A percentile compares a stretch with the other conserved stretches of the same genome.
Conservation (phyloP, 23 red algal species). For the Gracilaria domingensis region DNA sequence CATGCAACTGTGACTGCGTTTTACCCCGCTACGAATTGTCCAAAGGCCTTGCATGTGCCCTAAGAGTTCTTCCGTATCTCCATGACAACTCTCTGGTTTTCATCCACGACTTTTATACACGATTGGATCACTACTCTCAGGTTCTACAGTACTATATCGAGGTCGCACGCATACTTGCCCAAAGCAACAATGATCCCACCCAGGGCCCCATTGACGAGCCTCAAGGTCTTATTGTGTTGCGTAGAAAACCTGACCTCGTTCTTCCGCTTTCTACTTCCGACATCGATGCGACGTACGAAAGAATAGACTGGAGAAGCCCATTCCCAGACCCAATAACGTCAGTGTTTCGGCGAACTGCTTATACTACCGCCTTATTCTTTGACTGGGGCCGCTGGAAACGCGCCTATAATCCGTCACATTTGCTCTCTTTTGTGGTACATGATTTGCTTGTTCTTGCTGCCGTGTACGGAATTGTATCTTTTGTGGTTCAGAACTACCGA, state of each 20-base stretch:
- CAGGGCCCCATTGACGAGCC: conserved; percentile 73
- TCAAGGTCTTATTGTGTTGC: conserved; percentile 74
- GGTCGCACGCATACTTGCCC: conserved; percentile 62
- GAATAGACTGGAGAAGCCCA: conserved; percentile 27
- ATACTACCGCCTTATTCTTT: not conserved
- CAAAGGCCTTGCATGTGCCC: conserved; percentile 48
- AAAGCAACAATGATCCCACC: conserved; percentile 22
- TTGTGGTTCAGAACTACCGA: not conserved
- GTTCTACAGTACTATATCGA: conserved; percentile 68
- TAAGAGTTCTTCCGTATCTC: conserved; percentile 55
- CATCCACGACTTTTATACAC: conserved; percentile 72
- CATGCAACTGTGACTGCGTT: not conserved
- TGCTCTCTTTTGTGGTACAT: conserved; percentile 25
- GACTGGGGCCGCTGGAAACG: conserved; percentile 37
- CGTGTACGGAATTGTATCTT: conserved; percentile 28
- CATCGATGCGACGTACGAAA: conserved; percentile 16
- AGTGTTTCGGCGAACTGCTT: not conserved
- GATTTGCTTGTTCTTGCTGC: conserved; percentile 33
- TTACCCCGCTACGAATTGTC: not conserved
- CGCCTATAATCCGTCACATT: conserved; percentile 6
- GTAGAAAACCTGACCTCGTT: conserved; percentile 4
- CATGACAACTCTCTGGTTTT: conserved; percentile 57
- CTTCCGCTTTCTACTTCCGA: conserved; percentile 1
- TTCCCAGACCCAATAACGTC: not conserved
- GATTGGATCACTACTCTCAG: conserved; percentile 38